phyloP scores from a whole-genome alignment of 225 moss, liverwort and hornwort species.

The Sphagnum contortum region DNA sequence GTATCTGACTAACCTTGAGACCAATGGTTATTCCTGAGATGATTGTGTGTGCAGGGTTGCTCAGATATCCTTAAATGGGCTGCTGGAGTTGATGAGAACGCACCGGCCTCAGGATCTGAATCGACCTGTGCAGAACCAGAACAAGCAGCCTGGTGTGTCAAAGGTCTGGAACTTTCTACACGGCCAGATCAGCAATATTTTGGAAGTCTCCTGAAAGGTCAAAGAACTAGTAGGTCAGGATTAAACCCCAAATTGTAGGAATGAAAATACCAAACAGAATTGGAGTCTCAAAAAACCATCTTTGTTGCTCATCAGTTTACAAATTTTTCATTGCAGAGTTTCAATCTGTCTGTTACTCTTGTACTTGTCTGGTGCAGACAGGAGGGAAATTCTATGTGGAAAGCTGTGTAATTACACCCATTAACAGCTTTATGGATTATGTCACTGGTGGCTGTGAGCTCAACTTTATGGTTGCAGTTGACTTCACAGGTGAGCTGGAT shows the following conservation, averaged over 20 bases:
- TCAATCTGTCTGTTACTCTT: too few species aligned
- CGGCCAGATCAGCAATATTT: too few species aligned
- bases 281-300: too few species aligned
- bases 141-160: too few species aligned
- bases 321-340: too few species aligned
- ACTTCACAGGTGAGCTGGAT: slow-evolving; percentile 51
- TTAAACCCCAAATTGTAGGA: too few species aligned
- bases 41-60: slow-evolving; percentile 15
- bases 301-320: too few species aligned
- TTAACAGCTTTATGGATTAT: slow-evolving; percentile 65
- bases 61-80: slow-evolving; percentile 40
- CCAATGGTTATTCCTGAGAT: too few species aligned
- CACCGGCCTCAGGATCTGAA: slow-evolving; percentile 20
- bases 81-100: slow-evolving; percentile 18
- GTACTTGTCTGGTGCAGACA: slow-evolving; percentile 19
- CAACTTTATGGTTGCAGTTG: slow-evolving; percentile 82
- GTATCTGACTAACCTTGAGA: too few species aligned
- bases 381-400: slow-evolving; percentile 45
- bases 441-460: slow-evolving; percentile 88
- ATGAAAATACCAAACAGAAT: too few species aligned
- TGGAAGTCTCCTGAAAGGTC: not conserved
- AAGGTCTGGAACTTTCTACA: too few species aligned
- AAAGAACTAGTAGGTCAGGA: too few species aligned
- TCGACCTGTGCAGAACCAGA: slow-evolving; percentile 18
- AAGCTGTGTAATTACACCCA: slow-evolving; percentile 26